Percentiles rank a stretch among this genome's conserved stretches.
phyloP scores from a whole-genome alignment of 2,329 filamentous ascomycete genomes.

The Monilinia fructicola region DNA sequence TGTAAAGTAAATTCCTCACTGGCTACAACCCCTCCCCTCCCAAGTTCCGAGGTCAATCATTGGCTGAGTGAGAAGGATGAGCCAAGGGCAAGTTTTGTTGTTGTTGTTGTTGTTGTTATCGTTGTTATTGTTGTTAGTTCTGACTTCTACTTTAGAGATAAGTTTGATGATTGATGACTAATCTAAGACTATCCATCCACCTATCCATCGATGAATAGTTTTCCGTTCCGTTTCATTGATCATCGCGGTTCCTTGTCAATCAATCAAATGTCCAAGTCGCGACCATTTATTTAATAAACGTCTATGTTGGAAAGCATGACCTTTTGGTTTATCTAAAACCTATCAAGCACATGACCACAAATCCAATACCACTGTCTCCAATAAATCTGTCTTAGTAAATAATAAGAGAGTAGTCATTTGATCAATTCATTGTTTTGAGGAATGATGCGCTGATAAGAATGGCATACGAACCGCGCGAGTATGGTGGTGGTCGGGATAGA shows the following conservation, averaged over 20 bases:
- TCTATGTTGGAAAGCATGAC: slow-evolving; percentile 19
- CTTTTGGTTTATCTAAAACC: background rate
- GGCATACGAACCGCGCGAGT: slow-evolving; percentile 42
- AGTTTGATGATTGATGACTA: background rate
- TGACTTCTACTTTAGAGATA: no score
- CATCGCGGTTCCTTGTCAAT: slow-evolving; percentile 10
- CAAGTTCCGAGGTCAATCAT: slow-evolving; percentile 6
- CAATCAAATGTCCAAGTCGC: slow-evolving; percentile 11
- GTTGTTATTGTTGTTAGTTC: no score
- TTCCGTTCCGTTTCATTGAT: background rate
- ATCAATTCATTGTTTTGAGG: background rate
- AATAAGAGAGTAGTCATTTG: slow-evolving; percentile 19
- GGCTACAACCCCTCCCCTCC: background rate
- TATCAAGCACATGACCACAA: slow-evolving; percentile 14
- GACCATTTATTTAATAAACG: background rate
- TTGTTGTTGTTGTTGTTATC: no score
- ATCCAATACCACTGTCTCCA: background rate
- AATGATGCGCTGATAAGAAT: slow-evolving; percentile 35
- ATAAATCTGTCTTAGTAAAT: no score
- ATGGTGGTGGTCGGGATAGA: slow-evolving; percentile 32
- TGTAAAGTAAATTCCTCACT: slow-evolving; percentile 14
- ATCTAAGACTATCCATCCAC: no score
- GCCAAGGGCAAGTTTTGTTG: background rate
- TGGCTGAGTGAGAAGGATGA: slow-evolving; percentile 7
- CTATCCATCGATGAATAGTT: background rate